A percentile compares a stretch with the other conserved stretches of the same genome.
phyloP scores from a whole-genome alignment of 345 rosid species.

The Ceriops zippeliana region DNA sequence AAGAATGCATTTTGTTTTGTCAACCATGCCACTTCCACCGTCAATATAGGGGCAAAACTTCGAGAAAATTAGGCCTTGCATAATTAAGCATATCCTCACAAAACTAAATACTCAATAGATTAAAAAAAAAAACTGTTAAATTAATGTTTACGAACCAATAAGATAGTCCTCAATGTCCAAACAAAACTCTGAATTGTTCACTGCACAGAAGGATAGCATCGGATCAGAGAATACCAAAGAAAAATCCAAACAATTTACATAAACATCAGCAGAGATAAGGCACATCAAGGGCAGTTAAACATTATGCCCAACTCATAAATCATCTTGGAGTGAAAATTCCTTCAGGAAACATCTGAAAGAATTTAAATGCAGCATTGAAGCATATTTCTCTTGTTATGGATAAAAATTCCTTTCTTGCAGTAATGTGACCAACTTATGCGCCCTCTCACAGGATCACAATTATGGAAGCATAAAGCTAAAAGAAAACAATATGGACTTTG shows the following conservation, averaged over 20 bases:
- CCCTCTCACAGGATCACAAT: background rate
- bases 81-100: background rate
- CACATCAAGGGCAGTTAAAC: background rate
- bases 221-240: background rate
- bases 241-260: background rate
- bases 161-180: constrained; percentile 92
- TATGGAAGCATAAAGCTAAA: background rate
- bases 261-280: background rate
- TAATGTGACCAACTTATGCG: too few relatives aligned
- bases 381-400: too few relatives aligned
- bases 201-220: constrained; percentile 40
- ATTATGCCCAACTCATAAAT: too few relatives aligned
- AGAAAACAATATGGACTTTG: background rate
- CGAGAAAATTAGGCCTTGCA: too few relatives aligned
- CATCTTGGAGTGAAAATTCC: too few relatives aligned
- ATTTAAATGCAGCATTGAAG: too few relatives aligned
- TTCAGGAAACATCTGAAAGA: too few relatives aligned
- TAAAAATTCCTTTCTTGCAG: too few relatives aligned
- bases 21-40: too few relatives aligned
- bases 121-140: background rate
- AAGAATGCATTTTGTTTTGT: too few relatives aligned
- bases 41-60: too few relatives aligned
- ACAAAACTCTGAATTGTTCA: constrained; percentile 59
- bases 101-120: background rate
- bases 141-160: constrained; percentile 48